These are phyloP conservation scores for Mycena olivaceomarginata DNA, from an alignment of 768 basidiomycete genomes.

Conservation along the genomic window DNA sequence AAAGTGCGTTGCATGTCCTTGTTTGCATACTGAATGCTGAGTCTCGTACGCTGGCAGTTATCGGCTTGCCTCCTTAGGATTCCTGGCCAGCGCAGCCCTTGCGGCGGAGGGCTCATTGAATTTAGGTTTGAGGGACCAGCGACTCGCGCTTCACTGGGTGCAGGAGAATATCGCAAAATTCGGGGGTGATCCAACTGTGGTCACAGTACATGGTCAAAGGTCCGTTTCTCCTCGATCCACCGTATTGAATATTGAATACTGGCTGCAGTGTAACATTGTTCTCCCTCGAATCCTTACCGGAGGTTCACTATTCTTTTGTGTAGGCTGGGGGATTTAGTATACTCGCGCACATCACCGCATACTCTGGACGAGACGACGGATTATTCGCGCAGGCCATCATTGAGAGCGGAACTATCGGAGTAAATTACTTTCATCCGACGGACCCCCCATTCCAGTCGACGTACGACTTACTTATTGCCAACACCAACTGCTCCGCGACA, in stretches of 20 bases:
- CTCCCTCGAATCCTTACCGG: neutral
- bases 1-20: neutral
- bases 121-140: neutral
- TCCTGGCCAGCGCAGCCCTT: neutral
- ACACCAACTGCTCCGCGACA: constrained; percentile 30
- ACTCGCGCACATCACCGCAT: constrained; percentile 2
- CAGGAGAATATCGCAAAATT: neutral
- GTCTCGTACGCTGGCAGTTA: neutral
- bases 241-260: neutral
- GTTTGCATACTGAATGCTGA: neutral
- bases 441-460: constrained; percentile 9
- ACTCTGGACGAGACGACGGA: constrained; percentile 2
- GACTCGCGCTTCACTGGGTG: neutral
- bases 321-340: neutral
- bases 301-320: neutral
- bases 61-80: constrained; percentile 3
- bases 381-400: neutral
- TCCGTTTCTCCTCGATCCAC: neutral
- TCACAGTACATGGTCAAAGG: constrained; percentile 1
- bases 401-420: constrained; percentile 4
- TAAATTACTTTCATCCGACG: neutral
- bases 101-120: neutral
- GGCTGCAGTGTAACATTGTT: neutral
- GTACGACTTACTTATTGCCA: neutral
- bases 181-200: neutral